Conservation (phyloP, 116 monocot species). For the Thalassia testudinum region DNA sequence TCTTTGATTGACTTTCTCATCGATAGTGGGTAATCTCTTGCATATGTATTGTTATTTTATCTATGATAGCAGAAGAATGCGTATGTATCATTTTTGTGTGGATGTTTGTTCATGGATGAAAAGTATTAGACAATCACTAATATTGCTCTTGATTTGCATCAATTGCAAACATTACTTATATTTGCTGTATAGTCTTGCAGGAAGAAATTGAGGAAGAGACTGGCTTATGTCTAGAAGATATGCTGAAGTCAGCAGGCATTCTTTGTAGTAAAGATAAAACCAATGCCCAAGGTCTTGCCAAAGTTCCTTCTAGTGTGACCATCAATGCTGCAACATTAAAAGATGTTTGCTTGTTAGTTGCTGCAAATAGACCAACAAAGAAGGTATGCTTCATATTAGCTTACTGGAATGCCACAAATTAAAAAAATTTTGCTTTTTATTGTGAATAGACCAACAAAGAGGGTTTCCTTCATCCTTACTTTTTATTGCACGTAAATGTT, state of each 20-base stretch:
- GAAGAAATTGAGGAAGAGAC: background rate
- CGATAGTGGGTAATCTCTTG: too few relatives aligned
- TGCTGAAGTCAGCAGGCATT: slow-evolving; percentile 5
- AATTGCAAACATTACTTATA: background rate
- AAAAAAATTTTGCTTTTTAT: background rate
- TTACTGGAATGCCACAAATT: background rate
- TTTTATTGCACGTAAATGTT: too few relatives aligned
- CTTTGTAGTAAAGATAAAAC: slow-evolving; percentile 1
- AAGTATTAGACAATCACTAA: too few relatives aligned
- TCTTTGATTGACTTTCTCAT: too few relatives aligned
- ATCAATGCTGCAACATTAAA: background rate
- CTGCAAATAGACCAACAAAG: background rate
- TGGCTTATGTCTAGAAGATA: slow-evolving; percentile 4
- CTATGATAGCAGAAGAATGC: too few relatives aligned
- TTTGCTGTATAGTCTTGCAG: background rate
- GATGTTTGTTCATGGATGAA: too few relatives aligned
- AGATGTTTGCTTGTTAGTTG: background rate
- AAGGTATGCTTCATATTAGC: slow-evolving; percentile 2
- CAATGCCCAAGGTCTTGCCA: background rate
- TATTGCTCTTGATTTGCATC: background rate
- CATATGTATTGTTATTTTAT: too few relatives aligned
- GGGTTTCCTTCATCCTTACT: too few relatives aligned
- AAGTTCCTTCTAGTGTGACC: background rate
- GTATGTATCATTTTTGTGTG: too few relatives aligned
- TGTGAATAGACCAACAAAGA: too few relatives aligned